Conservation (phyloP, 345 rosid species). For the Ailanthus altissimus region DNA sequence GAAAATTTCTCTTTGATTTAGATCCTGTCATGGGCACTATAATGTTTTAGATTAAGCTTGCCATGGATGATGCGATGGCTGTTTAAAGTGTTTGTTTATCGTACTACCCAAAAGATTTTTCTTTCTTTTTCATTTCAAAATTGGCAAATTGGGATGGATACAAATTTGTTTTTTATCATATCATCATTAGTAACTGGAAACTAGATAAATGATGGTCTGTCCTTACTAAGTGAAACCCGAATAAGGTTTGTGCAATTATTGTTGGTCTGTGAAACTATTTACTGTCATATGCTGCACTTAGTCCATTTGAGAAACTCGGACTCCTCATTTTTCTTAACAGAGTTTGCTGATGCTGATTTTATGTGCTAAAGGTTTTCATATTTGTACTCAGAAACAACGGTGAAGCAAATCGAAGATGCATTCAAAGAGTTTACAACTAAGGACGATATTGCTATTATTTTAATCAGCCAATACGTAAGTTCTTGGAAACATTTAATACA, state of each 20-base stretch:
- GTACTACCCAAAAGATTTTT: background rate
- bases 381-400: conserved; percentile 60
- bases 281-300: background rate
- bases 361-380: conserved; percentile 13
- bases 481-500: conserved; percentile 8
- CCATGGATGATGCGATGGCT: background rate
- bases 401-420: conserved; percentile 79
- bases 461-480: conserved; percentile 88
- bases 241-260: background rate
- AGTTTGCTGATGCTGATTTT: conserved; percentile 8
- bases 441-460: conserved; percentile 73
- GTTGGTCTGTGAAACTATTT: background rate
- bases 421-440: conserved; percentile 80
- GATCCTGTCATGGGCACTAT: background rate
- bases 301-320: background rate
- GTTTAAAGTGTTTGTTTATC: background rate
- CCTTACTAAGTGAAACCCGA: background rate
- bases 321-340: background rate
- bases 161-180: background rate
- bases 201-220: background rate
- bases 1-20: background rate
- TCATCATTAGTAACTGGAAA: background rate
- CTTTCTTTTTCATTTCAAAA: background rate
- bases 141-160: background rate
- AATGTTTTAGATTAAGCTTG: background rate